Conservation (phyloP, 2,329 filamentous ascomycete species). For the Purpureocillium takamizusanense region DNA sequence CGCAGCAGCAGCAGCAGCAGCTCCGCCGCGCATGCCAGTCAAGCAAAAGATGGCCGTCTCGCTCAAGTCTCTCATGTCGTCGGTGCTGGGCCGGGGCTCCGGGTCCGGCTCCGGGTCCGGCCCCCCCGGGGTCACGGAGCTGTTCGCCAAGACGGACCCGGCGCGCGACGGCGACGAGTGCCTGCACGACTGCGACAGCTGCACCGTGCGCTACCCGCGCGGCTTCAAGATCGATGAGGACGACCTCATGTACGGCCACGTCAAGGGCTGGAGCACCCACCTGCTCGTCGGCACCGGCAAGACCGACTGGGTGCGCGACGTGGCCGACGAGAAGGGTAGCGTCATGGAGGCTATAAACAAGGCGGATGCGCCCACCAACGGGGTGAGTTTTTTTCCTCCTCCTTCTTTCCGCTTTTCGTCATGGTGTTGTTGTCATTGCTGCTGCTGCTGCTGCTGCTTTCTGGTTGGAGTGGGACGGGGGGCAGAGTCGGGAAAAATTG, state of each 20-base stretch:
- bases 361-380: conserved; percentile 52
- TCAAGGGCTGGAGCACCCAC: conserved; percentile 85
- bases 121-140: conserved; percentile 25
- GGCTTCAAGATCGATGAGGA: conserved; percentile 64
- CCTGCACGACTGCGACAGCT: conserved; percentile 74
- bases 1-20: conserved; percentile 7
- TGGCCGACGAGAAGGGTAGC: conserved; percentile 78
- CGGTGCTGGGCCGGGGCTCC: conserved; percentile 17
- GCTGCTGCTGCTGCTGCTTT: no score
- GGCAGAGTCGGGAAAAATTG: no score
- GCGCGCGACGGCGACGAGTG: conserved; percentile 81
- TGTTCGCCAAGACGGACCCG: conserved; percentile 72
- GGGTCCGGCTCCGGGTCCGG: conserved; percentile 12
- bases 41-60: conserved; percentile 34
- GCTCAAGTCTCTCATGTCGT: conserved; percentile 21
- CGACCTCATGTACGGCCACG: conserved; percentile 73
- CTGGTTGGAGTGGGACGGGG: no score
- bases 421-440: no score
- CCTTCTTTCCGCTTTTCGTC: conserved; percentile 1
- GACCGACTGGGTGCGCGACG: conserved; percentile 86
- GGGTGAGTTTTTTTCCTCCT: conserved; percentile 49
- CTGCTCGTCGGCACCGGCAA: conserved; percentile 91
- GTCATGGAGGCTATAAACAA: conserved; percentile 68
- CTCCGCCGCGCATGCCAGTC: conserved; percentile 18
- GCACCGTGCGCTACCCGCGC: conserved; percentile 67